phyloP scores from a whole-genome alignment of 768 basidiomycete genomes.

The Cytidiella melzeri region DNA sequence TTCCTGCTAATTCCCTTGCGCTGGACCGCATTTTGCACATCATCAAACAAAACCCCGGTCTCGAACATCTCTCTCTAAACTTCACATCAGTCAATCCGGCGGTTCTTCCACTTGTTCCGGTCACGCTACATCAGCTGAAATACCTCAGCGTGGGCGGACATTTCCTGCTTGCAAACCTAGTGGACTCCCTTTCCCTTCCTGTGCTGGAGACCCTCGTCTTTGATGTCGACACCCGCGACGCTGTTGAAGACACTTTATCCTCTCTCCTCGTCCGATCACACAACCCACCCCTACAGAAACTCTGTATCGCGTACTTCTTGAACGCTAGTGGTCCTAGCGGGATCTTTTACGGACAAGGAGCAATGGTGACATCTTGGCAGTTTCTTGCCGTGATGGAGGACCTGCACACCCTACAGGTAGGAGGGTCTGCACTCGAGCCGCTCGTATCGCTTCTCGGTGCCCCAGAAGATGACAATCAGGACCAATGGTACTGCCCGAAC shows the following conservation, averaged over 20 bases:
- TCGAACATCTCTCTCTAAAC: constrained; percentile 54
- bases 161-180: constrained; percentile 52
- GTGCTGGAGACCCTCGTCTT: constrained; percentile 51
- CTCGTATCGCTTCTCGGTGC: constrained; percentile 50
- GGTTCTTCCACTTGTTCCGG: constrained; percentile 53
- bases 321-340: constrained; percentile 25
- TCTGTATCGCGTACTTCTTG: constrained; percentile 57
- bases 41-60: constrained; percentile 47
- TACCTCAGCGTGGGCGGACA: constrained; percentile 61
- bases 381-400: constrained; percentile 54
- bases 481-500: constrained; percentile 57
- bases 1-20: constrained; percentile 56
- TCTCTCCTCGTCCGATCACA: constrained; percentile 55
- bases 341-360: constrained; percentile 55
- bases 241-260: constrained; percentile 65
- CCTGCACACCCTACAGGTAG: constrained; percentile 55
- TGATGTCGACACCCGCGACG: constrained; percentile 71
- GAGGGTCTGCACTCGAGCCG: constrained; percentile 60
- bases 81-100: constrained; percentile 55
- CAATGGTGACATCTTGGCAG: constrained; percentile 60
- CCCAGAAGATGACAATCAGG: constrained; percentile 53
- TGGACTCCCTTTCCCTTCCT: constrained; percentile 58
- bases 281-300: constrained; percentile 47
- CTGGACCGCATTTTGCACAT: constrained; percentile 68
- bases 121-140: constrained; percentile 49